Evolutionary conservation across 2,329 filamentous ascomycete genomes (phyloP).

Genomic region (Truncatella angustata): DNA sequence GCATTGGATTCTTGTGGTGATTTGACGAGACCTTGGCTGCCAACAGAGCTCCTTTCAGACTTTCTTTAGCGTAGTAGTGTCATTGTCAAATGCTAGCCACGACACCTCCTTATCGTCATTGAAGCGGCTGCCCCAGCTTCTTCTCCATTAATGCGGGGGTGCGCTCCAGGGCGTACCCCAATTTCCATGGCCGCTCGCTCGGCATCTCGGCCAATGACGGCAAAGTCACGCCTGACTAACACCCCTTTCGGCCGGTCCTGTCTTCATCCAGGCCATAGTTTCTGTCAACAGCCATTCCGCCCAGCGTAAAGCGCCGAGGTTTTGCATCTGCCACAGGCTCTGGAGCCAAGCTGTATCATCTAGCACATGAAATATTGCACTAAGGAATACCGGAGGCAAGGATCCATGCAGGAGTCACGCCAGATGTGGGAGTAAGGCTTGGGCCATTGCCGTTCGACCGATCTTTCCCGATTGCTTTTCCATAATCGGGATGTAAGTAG

Average conservation of each 20-base stretch:
- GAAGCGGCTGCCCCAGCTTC: slow-evolving; percentile 20
- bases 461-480: slow-evolving; percentile 25
- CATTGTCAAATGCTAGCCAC: slow-evolving; percentile 20
- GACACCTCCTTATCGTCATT: slow-evolving; percentile 5
- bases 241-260: slow-evolving; percentile 36
- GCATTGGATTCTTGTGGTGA: too few relatives aligned
- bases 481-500: neutral
- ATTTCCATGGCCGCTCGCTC: slow-evolving; percentile 19
- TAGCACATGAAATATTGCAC: neutral
- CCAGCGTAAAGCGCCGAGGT: slow-evolving; percentile 6
- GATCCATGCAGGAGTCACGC: neutral
- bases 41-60: too few relatives aligned
- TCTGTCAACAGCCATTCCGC: neutral
- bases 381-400: neutral
- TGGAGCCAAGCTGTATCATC: neutral
- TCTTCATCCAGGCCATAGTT: slow-evolving; percentile 16
- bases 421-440: neutral
- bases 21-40: too few relatives aligned
- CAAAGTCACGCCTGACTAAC: slow-evolving; percentile 21
- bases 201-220: slow-evolving; percentile 48
- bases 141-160: slow-evolving; percentile 9
- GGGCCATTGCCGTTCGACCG: slow-evolving; percentile 31
- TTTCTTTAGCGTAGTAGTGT: slow-evolving; percentile 10
- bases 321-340: slow-evolving; percentile 4
- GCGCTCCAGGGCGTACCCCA: slow-evolving; percentile 1